Conservation (phyloP, 78 protist species). For the Dictyostelium discoideum region DNA sequence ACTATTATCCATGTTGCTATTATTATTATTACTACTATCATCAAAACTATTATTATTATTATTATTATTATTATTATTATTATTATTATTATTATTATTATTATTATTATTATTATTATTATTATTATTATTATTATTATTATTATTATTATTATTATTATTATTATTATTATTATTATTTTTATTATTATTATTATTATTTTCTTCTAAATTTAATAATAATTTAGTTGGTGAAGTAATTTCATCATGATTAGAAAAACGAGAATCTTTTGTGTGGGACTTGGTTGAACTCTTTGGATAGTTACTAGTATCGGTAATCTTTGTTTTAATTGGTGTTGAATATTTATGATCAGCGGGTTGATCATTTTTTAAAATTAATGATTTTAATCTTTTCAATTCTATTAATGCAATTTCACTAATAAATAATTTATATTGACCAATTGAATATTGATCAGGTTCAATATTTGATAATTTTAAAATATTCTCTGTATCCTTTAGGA, state of each 20-base stretch:
- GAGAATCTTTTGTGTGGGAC: not conserved
- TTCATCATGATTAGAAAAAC: not conserved
- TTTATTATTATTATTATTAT: not conserved
- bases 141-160: not conserved
- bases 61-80: not conserved
- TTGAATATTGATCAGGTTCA: not conserved
- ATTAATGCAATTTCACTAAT: not conserved
- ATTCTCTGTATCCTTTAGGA: not conserved
- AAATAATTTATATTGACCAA: not conserved
- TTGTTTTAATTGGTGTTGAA: not conserved
- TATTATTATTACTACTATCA: not conserved
- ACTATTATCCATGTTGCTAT: not conserved
- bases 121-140: not conserved
- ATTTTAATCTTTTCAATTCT: not conserved
- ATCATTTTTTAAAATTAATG: not conserved
- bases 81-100: not conserved
- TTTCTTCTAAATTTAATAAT: not conserved
- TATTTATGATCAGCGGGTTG: not conserved
- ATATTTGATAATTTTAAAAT: not conserved
- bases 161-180: not conserved
- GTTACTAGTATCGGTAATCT: not conserved
- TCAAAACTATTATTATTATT: too few species aligned
- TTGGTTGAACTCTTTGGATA: not conserved
- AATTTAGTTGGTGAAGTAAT: not conserved
- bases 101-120: not conserved